Evolutionary conservation across 306 rosid species (phyloP).

Genomic region (Neltuma alba): DNA sequence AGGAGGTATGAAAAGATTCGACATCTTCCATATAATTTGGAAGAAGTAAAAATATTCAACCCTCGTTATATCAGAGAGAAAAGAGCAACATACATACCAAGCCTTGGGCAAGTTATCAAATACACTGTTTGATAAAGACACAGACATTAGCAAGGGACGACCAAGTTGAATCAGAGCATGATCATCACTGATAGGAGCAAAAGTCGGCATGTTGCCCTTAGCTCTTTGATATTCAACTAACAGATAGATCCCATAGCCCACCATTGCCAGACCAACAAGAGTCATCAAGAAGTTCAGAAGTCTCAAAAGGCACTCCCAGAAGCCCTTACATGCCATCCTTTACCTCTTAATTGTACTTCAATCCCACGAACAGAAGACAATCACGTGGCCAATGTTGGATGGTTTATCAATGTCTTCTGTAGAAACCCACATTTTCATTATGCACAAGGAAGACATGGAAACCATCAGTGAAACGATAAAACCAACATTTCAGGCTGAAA

Average conservation of each 20-base stretch:
- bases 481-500: not conserved
- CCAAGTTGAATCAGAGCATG: conserved; percentile 61
- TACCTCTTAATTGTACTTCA: conserved; percentile 23
- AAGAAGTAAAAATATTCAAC: not conserved
- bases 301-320: conserved; percentile 87
- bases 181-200: conserved; percentile 47
- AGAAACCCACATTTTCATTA: conserved; percentile 41
- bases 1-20: not conserved
- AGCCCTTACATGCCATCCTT: conserved; percentile 92
- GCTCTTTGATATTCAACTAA: conserved; percentile 58
- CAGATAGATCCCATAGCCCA: conserved; percentile 93
- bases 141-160: conserved; percentile 77
- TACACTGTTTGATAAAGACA: conserved; percentile 52
- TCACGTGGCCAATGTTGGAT: conserved; percentile 34
- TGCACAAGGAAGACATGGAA: conserved; percentile 26
- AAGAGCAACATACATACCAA: conserved; percentile 63
- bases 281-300: conserved; percentile 80
- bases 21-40: not conserved
- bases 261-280: conserved; percentile 79
- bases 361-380: conserved; percentile 46
- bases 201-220: conserved; percentile 27
- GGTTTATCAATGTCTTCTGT: conserved; percentile 35
- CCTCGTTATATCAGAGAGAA: not conserved
- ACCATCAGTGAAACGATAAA: conserved; percentile 19
- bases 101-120: conserved; percentile 69